Evolutionary conservation across 2,329 filamentous ascomycete genomes (phyloP), one percentile per base, ranked within the genome.

Genomic region (Sclerotinia minor): DNA sequence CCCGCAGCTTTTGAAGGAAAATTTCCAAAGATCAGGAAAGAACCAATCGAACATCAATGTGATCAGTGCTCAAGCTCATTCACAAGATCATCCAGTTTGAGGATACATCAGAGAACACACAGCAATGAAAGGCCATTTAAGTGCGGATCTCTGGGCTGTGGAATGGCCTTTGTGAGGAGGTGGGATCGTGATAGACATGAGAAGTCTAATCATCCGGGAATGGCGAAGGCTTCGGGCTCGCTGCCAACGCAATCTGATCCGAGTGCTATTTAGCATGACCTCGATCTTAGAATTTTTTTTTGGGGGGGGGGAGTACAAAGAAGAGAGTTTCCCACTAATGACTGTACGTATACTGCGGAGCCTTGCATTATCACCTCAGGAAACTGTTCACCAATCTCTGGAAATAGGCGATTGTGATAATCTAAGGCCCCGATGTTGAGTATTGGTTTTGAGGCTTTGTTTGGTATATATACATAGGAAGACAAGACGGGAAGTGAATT

Each of bases 11-110:
- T 32, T 9, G 44, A 9, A 21, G 19, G 32, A 3, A 49, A 32
- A 21, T 64, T 41, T 26, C 47, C 47, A 38, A 53, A 53, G n/a
- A 38, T 53, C 24, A 44, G 53, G 60, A 64, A 53, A 64, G 45
- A 64, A 19, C 32, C 60, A 19, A 38, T 26, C 3, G 52, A 41
- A 17, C 21, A 53, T 64, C 19, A 41, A 15, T 53, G 61, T 44
- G 15, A 64, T 38, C 9, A 15, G n/a, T 64, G 32, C 21, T 17
- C 8, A 52, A 64, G 29, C n/a, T 29, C n/a, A 24, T 64, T 26
- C 11, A 53, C 32, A 15, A 38, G 61, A 41, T 38, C 61, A 21
- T 53, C 19, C 9, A 13, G 49, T 15, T 44, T 44, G 9, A 24
- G 32, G 17, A 52, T 64, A 52, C 49, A 64, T 19, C 29, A 52